Base-by-base conservation (phyloP, 2,329 filamentous ascomycete species). In the Aspergillus arachidicola region DNA sequence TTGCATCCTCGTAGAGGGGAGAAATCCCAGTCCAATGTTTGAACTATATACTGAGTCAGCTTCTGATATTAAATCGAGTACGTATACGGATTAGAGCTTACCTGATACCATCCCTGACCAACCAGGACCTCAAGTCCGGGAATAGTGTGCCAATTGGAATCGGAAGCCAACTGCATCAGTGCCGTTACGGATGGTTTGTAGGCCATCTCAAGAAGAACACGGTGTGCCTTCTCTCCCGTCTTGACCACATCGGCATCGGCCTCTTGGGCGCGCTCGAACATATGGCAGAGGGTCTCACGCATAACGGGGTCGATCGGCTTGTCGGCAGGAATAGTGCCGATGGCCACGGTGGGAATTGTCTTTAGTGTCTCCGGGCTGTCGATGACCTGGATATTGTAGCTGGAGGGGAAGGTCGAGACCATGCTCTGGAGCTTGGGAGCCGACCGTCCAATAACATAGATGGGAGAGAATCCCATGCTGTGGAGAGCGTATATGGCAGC, bases 301-400 rank as follows among this genome's bases (percentile, higher is more conserved):
- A 97, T 89, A 12, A 79, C 80, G 0, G 85, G 71, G 67, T 97
- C 94, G 65, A 98, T 91, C 0, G 94, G 91, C 65, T 86, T 86
- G 78, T 97, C 92, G 0, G 92, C 95, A 0, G 95, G 95, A 53
- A 99, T 94, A 0, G 94, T 97, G 72, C 92, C 93, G 66, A 97
- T 90, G 41, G 94, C 89, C 7, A 97, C 92, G 2, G 82, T 83
- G 0, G 90, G 90, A 6, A 87, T 75, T 7, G 79, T 79, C 4
- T 83, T 74, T 10, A 90, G 76, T 34, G 86, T 84, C 30, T 81
- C 78, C 19, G 82, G 79, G 54, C 83, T 78, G 12, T 84, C 83
- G 2, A 96, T 78, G n/a, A 89, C 79, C 28, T 85, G 81, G 68
- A 96, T 84, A 62, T 91, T 86, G 81, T 92, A 97, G 46, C 86